Base-by-base conservation (phyloP, 495 filamentous ascomycete genomes). In the Gamarada debralockiae region DNA sequence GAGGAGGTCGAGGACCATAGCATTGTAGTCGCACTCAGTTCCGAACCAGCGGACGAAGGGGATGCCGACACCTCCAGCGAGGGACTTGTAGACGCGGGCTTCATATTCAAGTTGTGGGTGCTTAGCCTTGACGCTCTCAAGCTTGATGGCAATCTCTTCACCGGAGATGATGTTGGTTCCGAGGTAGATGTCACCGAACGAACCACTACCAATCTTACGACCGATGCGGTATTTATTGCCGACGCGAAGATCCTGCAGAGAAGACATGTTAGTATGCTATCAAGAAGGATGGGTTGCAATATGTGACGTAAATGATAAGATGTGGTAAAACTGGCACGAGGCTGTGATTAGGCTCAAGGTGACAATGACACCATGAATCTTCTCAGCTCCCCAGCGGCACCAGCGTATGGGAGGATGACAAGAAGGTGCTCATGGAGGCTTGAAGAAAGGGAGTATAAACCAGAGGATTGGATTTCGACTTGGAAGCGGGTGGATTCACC, bases 161-260 rank as follows among this genome's bases (percentile, higher is more conserved):
- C 95, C 95, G 14, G 95, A 99, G 71, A 99, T 99, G 73, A 99
- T 99, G 79, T 99, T 99, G 68, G 95, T 99, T 57, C 93, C 93
- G 20, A 99, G 89, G 72, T 99, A 99, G 62, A 99, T 99, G 58
- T 99, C 95, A 73, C 95, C 95, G 72, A 99, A 99, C 69, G 86
- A 92, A 60, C 95, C 95, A 55, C 91, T 96, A 59, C 95, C 95
- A 67, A 99, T 99, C 80, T 99, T 99, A 51, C 95, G 90, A 62
- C 95, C 95, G 71, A 99, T 99, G 54, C 95, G 90, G 82, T 99
- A 99, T 74, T 99, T 97, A 72, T 99, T 99, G 69, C 93, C 93
- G 75, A 99, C 93, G 70, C 93, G 89, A 60, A 99, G 83, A 85
- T 99, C 93, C 93, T 98, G 51, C n/a, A 50, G 21, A 47, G 44